phyloP scores from a whole-genome alignment of 176 grass and related monocot species.

The Rhynchospora tenuis region DNA sequence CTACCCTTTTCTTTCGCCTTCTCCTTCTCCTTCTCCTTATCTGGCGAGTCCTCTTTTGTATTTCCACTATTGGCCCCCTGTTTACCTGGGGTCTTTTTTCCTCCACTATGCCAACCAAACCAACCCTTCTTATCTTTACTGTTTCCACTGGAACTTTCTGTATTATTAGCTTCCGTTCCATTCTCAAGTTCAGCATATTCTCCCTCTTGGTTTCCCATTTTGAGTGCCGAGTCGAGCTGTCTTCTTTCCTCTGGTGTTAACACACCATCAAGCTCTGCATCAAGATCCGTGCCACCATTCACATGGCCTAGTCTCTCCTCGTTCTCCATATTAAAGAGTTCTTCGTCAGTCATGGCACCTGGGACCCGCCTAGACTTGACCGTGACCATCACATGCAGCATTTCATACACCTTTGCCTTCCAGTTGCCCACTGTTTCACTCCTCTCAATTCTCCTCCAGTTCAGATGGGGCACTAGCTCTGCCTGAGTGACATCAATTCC shows the following conservation, averaged over 20 bases:
- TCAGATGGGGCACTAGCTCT: slow-evolving; percentile 78
- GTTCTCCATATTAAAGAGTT: slow-evolving; percentile 65
- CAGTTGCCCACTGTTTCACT: slow-evolving; percentile 65
- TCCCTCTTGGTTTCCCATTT: no score
- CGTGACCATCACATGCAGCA: slow-evolving; percentile 80
- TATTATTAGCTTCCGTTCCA: slow-evolving; percentile 32
- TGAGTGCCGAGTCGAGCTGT: no score
- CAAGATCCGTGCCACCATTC: slow-evolving; percentile 35
- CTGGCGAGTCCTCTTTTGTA: slow-evolving; percentile 33
- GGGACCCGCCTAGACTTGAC: slow-evolving; percentile 91
- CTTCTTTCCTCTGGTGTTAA: no score
- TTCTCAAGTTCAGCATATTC: slow-evolving; percentile 45
- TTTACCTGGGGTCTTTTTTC: slow-evolving; percentile 49
- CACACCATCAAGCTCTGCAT: slow-evolving; percentile 66
- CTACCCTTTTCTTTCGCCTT: slow-evolving; percentile 78
- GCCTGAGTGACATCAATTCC: slow-evolving; percentile 97
- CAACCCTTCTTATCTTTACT: slow-evolving; percentile 84
- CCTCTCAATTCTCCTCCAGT: slow-evolving; percentile 85
- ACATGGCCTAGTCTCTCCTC: slow-evolving; percentile 52
- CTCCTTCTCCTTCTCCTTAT: slow-evolving; percentile 84
- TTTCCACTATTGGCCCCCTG: slow-evolving; percentile 26
- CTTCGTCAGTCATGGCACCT: slow-evolving; percentile 90
- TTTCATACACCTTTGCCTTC: slow-evolving; percentile 94
- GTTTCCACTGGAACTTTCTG: slow-evolving; percentile 35
- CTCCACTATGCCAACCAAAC: slow-evolving; percentile 62